phyloP scores from a whole-genome alignment of 768 basidiomycete genomes.

The Sporobolomyces phaffii region DNA sequence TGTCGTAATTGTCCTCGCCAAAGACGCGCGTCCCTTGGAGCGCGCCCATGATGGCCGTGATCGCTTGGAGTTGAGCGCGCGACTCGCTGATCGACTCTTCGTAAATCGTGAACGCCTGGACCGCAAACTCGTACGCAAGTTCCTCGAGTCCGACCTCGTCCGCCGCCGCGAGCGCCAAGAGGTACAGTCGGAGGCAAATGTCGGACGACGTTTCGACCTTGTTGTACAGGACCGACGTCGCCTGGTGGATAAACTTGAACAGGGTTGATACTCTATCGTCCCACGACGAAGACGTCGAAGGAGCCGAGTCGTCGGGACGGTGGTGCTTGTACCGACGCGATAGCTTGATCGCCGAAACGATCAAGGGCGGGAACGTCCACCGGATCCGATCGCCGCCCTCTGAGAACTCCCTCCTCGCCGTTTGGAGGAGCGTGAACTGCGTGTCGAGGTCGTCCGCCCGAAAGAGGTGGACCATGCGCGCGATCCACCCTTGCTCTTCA shows the following conservation, averaged over 20 bases:
- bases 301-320: conserved; percentile 51
- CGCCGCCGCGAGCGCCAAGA: conserved; percentile 88
- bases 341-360: conserved; percentile 85
- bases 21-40: conserved; percentile 86
- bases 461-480: conserved; percentile 95
- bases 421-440: conserved; percentile 91
- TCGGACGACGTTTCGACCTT: conserved; percentile 82
- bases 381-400: conserved; percentile 90
- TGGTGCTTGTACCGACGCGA: conserved; percentile 64
- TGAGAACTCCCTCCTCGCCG: conserved; percentile 74
- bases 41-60: conserved; percentile 87
- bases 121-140: conserved; percentile 93
- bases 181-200: conserved; percentile 86
- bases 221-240: conserved; percentile 84
- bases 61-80: conserved; percentile 92
- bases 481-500: conserved; percentile 98
- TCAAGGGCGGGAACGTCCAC: conserved; percentile 92
- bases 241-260: conserved; percentile 87
- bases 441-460: conserved; percentile 73
- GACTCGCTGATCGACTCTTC: conserved; percentile 96
- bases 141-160: conserved; percentile 95
- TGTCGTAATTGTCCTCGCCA: conserved; percentile 90
- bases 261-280: conserved; percentile 74
- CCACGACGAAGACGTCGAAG: too few relatives aligned
- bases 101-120: conserved; percentile 92